A percentile compares a stretch with the other conserved stretches of the same genome.
These are phyloP conservation scores for Botrytis fabae DNA, from an alignment of 2,329 filamentous ascomycete genomes.

Conservation along the genomic window DNA sequence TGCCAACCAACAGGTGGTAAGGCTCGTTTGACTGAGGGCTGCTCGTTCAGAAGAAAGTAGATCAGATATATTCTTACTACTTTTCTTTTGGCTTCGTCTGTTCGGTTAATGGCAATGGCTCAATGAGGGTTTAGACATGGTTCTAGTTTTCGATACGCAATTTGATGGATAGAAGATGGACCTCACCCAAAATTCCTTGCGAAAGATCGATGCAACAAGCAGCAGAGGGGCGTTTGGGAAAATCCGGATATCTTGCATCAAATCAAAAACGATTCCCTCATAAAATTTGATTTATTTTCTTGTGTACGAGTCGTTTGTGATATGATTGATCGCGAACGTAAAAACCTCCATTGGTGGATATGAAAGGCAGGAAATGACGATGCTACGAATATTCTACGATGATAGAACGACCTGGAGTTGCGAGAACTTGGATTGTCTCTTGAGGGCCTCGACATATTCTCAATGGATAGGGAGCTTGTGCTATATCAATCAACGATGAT, in stretches of 20 bases:
- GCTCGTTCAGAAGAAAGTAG: slow-evolving; percentile 99
- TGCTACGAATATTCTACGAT: slow-evolving; percentile 55
- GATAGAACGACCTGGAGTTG: slow-evolving; percentile 43
- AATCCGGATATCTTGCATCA: slow-evolving; percentile 81
- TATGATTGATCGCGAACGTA: slow-evolving; percentile 35
- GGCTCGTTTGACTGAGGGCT: slow-evolving; percentile 97
- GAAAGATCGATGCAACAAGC: slow-evolving; percentile 39
- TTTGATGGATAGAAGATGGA: slow-evolving; percentile 73
- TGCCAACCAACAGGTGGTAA: slow-evolving; percentile 99
- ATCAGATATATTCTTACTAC: slow-evolving; percentile 48
- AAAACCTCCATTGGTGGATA: slow-evolving; percentile 48
- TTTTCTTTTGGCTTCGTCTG: slow-evolving; percentile 43
- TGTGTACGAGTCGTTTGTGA: slow-evolving; percentile 37
- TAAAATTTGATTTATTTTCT: slow-evolving; percentile 36
- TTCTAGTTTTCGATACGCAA: slow-evolving; percentile 43
- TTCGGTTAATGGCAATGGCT: slow-evolving; percentile 34
- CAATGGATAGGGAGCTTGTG: slow-evolving; percentile 41
- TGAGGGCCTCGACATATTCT: slow-evolving; percentile 62
- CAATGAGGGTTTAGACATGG: slow-evolving; percentile 36
- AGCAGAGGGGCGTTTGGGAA: slow-evolving; percentile 64
- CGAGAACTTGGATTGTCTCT: slow-evolving; percentile 64
- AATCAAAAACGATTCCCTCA: slow-evolving; percentile 38
- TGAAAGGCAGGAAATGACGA: slow-evolving; percentile 51
- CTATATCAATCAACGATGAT: slow-evolving; percentile 59
- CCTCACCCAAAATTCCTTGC: slow-evolving; percentile 53